Evolutionary conservation across 2,329 filamentous ascomycete genomes (phyloP), one percentile per base, ranked within the genome.

Genomic region (Metarhizium guizhouense): DNA sequence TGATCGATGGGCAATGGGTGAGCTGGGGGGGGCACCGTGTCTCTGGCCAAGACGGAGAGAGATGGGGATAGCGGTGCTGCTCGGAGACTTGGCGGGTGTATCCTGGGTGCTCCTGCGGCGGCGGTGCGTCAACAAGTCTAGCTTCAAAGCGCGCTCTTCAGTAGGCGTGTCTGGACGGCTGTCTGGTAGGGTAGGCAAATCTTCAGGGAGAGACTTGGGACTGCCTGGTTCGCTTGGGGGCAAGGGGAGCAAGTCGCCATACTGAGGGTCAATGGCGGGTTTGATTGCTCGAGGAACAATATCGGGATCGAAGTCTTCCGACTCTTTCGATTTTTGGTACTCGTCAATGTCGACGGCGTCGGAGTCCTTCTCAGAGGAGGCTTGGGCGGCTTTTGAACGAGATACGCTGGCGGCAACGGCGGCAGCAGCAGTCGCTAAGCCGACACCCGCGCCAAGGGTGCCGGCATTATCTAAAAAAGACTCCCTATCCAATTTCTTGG

Each of bases 381-480:
- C 65, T 63, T 76, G 74, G 69, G 71, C 70, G 75, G 76, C 76
- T 67, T 78, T 72, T 56, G 71, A 68, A 63, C 69, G 72, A 68
- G 70, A 66, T 62, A 67, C 65, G 64, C 70, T 66, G 64, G 71
- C 68, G 64, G 70, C 66, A 61, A 71, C 61, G 57, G 70, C 72
- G 65, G 70, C 71, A 60, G 71, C 76, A 67, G 73, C 75, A 70
- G 76, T 76, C 74, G 74, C 76, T 71, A 80, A 68, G 79, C 83
- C 83, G 82, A 74, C 83, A 85, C 82, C 82, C 76, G 79, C 80
- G 82, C 82, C 82, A 82, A 80, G 76, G 78, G 78, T 85, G 79
- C 75, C 82, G 82, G 83, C 80, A 77, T 80, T 82, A 85, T 72
- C 83, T 85, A 85, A 85, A 85, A 86, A 85, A 85, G 82, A 82